Percentiles rank a stretch among this genome's conserved stretches.
Conservation (phyloP, 2,329 filamentous ascomycete species). For the Orbilia blumenaviensis region DNA sequence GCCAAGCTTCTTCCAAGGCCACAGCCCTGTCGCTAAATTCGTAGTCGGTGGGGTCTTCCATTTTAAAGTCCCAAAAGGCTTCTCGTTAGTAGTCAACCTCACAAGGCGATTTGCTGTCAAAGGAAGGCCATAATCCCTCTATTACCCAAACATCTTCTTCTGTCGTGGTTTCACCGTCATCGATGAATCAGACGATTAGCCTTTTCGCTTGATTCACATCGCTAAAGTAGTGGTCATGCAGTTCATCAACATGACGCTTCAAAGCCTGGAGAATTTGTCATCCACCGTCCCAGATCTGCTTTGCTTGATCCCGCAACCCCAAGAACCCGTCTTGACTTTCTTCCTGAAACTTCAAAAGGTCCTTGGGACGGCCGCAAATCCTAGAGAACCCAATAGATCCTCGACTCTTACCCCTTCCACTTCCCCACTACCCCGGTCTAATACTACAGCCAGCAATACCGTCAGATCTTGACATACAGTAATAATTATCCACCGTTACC, state of each 20-base stretch:
- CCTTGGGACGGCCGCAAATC: background rate
- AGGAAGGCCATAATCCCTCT: slow-evolving; percentile 6
- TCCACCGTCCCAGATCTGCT: background rate
- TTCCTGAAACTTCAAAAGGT: slow-evolving; percentile 17
- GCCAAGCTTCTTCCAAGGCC: slow-evolving; percentile 54
- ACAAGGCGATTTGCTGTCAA: slow-evolving; percentile 49
- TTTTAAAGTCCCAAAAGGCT: slow-evolving; percentile 41
- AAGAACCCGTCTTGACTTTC: slow-evolving; percentile 1
- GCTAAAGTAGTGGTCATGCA: slow-evolving; percentile 48
- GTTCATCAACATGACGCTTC: slow-evolving; percentile 29
- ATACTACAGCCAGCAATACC: slow-evolving; percentile 17
- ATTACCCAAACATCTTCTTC: background rate
- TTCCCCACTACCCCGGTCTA: slow-evolving; percentile 23
- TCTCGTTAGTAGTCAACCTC: slow-evolving; percentile 48
- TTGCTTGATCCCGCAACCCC: slow-evolving; percentile 27
- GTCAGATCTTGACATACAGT: slow-evolving; percentile 31
- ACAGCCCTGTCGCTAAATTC: slow-evolving; percentile 54
- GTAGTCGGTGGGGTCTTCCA: slow-evolving; percentile 29
- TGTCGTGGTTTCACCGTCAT: slow-evolving; percentile 25
- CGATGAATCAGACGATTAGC: slow-evolving; percentile 49
- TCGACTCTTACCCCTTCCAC: slow-evolving; percentile 27
- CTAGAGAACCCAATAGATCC: slow-evolving; percentile 39
- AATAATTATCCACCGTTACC: slow-evolving; percentile 35
- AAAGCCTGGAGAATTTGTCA: slow-evolving; percentile 38
- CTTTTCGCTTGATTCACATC: slow-evolving; percentile 47